Base-by-base conservation (phyloP, 2,329 filamentous ascomycete genomes). In the Gnomoniopsis smithogilvyi region DNA sequence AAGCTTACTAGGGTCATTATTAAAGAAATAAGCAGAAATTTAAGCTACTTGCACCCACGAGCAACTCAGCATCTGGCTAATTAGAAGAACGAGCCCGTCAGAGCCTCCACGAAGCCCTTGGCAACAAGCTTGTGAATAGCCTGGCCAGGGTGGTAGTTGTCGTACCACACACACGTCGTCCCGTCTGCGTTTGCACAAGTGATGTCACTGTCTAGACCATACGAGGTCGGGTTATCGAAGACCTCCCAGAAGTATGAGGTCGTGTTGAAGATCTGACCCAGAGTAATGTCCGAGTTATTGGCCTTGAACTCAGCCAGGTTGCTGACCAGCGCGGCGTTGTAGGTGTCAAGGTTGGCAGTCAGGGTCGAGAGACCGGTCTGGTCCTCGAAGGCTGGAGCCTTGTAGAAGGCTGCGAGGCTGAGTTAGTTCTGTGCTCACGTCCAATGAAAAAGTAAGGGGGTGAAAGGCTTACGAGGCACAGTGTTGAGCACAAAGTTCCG, bases 111-210 rank as follows among this genome's bases (percentile, higher is more conserved):
- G 6, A 59, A 62, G 21, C 56, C 60, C 46, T 59, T 34, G 22
- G 56, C 60, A 22, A 62, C 60, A 38, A 59, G 45, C 6, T 51
- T 56, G 46, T 62, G 60, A 14, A 62, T 56, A 1, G 51, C 53
- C 22, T 62, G 60, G 6, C 60, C 60, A n/a, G 60, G 60, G 38
- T 62, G 56, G 45, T 62, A 62, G 53, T 46, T 43, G n/a, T 59
- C 60, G 14, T 59, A 59, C 60, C 60, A 59, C 15, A 62, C 60
- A 12, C 52, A 52, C n/a, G 60, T 50, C 2, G 56, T 62, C 2
- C 60, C 60, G 21, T 62, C 60, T 8, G 59, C 10, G 24, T 59
- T 61, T 7, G 59, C 48, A 17, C 47, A 54, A 19, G 59, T 61
- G 26, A 61, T 61, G 17, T 61, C 59, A 26, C 52, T 56, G 24